phyloP scores from a whole-genome alignment of 73 alveolate genomes.

The Uronychia binucleata region DNA sequence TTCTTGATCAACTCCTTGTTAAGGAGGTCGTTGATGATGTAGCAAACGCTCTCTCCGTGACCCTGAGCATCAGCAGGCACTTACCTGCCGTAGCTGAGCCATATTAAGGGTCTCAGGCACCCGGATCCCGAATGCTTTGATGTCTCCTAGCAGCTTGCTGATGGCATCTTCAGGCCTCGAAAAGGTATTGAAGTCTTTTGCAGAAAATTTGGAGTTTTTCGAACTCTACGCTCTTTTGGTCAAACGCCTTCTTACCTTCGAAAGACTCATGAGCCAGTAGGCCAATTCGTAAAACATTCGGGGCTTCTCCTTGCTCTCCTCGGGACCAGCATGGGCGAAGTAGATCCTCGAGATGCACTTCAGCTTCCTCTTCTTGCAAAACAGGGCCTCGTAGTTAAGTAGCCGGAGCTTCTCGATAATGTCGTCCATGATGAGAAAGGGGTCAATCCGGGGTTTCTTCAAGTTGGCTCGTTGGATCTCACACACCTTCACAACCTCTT shows the following conservation, averaged over 20 bases:
- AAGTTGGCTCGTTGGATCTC: constrained; percentile 43
- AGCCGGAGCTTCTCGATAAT: constrained; percentile 82
- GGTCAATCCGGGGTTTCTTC: constrained; percentile 81
- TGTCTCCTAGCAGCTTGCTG: constrained; percentile 27
- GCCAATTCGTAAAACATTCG: constrained; percentile 43
- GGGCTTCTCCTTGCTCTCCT: constrained; percentile 15
- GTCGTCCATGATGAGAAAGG: constrained; percentile 89
- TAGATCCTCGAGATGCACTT: constrained; percentile 61
- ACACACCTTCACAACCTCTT: constrained; percentile 59
- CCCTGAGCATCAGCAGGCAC: constrained; percentile 49
- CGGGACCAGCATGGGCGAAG: constrained; percentile 55
- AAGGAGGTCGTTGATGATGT: constrained; percentile 77
- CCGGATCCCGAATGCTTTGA: constrained; percentile 42
- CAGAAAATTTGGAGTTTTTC: constrained; percentile 10
- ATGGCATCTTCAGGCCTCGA: constrained; percentile 29
- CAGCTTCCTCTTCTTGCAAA: constrained; percentile 71
- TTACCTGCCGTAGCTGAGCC: not conserved
- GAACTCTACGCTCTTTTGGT: constrained; percentile 6
- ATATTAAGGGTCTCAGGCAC: constrained; percentile 4
- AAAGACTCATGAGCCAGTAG: constrained; percentile 63
- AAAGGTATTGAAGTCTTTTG: constrained; percentile 33
- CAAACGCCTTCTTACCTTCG: not conserved
- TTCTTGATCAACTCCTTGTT: constrained; percentile 81
- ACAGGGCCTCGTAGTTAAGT: constrained; percentile 80
- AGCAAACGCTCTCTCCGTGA: constrained; percentile 86